These are phyloP conservation scores for Westerdykella aurantiaca DNA, from an alignment of 2,329 filamentous ascomycete genomes.

Conservation along the genomic window DNA sequence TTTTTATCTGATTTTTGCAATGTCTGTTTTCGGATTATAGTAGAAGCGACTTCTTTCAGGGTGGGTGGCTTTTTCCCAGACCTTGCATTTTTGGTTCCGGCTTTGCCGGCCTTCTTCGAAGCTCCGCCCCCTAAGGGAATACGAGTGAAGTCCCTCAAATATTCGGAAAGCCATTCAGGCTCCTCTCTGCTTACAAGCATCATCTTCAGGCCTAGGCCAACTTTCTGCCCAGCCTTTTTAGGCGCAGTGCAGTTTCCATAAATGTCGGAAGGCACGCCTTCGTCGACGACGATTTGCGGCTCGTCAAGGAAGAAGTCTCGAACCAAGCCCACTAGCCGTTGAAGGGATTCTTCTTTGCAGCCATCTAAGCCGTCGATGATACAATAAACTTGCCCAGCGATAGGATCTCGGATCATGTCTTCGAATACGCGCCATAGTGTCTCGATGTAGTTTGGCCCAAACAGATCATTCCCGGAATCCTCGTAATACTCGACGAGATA, in stretches of 20 bases:
- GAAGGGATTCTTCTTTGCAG: not conserved
- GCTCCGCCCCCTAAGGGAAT: not conserved
- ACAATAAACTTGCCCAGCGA: not conserved
- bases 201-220: not conserved
- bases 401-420: not conserved
- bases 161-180: not conserved
- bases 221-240: not conserved
- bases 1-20: not conserved
- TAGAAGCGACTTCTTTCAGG: not conserved
- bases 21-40: not conserved
- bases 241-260: not conserved
- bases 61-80: not conserved
- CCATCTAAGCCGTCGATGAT: not conserved
- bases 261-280: not conserved
- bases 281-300: not conserved
- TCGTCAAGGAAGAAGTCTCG: not conserved
- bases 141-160: not conserved
- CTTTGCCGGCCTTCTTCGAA: not conserved
- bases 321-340: not conserved
- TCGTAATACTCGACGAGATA: not conserved
- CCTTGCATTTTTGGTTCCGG: too few relatives aligned
- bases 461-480: not conserved
- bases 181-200: not conserved
- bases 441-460: not conserved
- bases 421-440: not conserved